These are phyloP conservation scores for Pyrenula aspistea DNA, from an alignment of 495 filamentous ascomycete species.

Conservation along the genomic window DNA sequence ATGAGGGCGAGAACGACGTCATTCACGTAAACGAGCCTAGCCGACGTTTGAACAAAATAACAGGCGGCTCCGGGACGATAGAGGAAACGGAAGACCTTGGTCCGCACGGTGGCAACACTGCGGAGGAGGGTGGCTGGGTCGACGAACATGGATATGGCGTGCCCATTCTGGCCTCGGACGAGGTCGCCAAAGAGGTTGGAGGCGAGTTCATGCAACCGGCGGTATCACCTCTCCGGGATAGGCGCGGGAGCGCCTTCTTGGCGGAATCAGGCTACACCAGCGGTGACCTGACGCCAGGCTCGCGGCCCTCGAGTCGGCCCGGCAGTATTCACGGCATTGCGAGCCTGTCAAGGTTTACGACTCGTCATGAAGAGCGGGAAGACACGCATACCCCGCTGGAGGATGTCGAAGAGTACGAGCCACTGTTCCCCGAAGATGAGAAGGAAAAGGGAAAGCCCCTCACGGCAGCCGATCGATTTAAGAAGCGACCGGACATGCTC, in stretches of 20 bases:
- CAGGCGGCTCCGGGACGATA: conserved; percentile 38
- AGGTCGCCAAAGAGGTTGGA: conserved; percentile 66
- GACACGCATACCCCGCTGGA: conserved; percentile 60
- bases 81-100: conserved; percentile 28
- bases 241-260: conserved; percentile 47
- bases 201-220: conserved; percentile 58
- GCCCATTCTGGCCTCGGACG: conserved; percentile 89
- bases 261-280: conserved; percentile 40
- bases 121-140: conserved; percentile 32
- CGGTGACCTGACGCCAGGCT: conserved; percentile 34
- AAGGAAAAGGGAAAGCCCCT: conserved; percentile 43
- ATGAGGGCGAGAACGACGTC: conserved; percentile 44
- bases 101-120: conserved; percentile 29
- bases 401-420: conserved; percentile 89
- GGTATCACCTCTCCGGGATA: conserved; percentile 53
- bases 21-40: conserved; percentile 72
- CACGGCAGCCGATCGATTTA: conserved; percentile 47
- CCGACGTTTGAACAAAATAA: conserved; percentile 47
- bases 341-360: conserved; percentile 33
- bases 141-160: conserved; percentile 44
- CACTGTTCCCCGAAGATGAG: conserved; percentile 81
- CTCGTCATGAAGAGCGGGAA: conserved; percentile 37
- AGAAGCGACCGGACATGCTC: conserved; percentile 45
- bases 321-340: conserved; percentile 45
- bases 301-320: conserved; percentile 59